Base-by-base conservation (phyloP, 2,329 filamentous ascomycete species). In the Coniosporium tulheliwenetii region DNA sequence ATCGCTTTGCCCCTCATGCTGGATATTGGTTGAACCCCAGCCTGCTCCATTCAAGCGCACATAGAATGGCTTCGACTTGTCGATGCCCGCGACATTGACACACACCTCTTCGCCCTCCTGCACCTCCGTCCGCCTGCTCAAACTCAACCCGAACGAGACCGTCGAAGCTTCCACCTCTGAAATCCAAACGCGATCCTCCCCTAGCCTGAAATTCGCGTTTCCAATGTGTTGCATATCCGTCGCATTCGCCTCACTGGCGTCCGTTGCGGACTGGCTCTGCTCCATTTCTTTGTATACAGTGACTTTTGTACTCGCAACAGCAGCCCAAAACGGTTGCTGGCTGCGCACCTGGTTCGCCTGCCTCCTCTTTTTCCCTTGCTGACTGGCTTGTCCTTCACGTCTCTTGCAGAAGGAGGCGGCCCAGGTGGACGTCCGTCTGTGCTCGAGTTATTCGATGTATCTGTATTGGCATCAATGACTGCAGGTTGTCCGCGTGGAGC, bases 261-360 rank as follows among this genome's bases (percentile, higher is more conserved):
- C 82, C 41, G 75, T 75, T 44, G 80, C 73, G 43, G 79, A 77
- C 57, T 83, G 78, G 48, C 83, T 89, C 57, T 93, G 75, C 62
- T 71, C 67, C 58, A 69, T 73, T 66, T 62, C 87, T 65, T 93
- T 91, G 55, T 93, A 79, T 63, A 94, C 85, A 52, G 91, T 89
- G 57, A 95, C 87, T 70, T 95, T 95, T 55, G 87, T 94, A 64
- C 85, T 94, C 39, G 87, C 87, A 51, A 95, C 74, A 38, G 87
- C 87, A 47, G 87, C 85, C 87, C 87, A 95, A 48, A 95, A 75
- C 38, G 87, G 87, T 63, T 95, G 87, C 55, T 85, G 79, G 58
- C 85, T 84, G 59, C 87, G 74, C 49, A 93, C 85, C 60, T 91
- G 84, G 43, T 85, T 86, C 55, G 84, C 89, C 63, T 93, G 85